Base-by-base conservation (phyloP, 1,139 yeast species). In the Pneumocystis oryctolagi region DNA sequence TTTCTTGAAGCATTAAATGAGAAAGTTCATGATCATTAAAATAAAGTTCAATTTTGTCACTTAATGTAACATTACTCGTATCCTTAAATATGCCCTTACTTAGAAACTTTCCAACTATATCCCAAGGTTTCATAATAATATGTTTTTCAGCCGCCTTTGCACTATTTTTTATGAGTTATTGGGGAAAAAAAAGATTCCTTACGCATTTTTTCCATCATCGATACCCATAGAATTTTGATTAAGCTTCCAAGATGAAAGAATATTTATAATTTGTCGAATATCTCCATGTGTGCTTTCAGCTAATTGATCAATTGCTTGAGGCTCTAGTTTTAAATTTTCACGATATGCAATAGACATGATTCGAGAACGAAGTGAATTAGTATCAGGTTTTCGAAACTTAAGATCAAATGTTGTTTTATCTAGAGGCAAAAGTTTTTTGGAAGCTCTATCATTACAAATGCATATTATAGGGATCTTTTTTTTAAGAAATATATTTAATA, bases 391-490 rank as follows among this genome's bases (percentile, higher is more conserved):
- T 73, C 95, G 80, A 76, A 94, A 94, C 58, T 86, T 87, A 66
- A 92, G 73, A 69, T 89, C 96, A 66, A 79, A 79, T 2, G 95
- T 84, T n/a, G 84, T 88, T 66, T 85, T 78, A 73, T 92, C 98
- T 72, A 94, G 89, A 0, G 96, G 94, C 71, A 97, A 80, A 97
- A 94, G 90, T 71, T 94, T 94, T 0, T 97, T 97, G 66, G 89
- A 78, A 12, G 88, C 80, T 68, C 89, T 84, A 71, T 94, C 99
- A 74, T 94, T 94, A 77, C 98, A 92, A 66, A 94, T 89, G 63
- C 92, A 79, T 66, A 94, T 89, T 77, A 94, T 80, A 16, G 99
- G 98, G 71, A 92, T 65, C 65, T 64, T 40, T 40, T 40, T 40
- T 40, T 20, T 18, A 6, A 6, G 30, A 20, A n/a, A n/a, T 12